Base-by-base conservation (phyloP, 495 filamentous ascomycete species). In the Massariosphaeria phaeospora region DNA sequence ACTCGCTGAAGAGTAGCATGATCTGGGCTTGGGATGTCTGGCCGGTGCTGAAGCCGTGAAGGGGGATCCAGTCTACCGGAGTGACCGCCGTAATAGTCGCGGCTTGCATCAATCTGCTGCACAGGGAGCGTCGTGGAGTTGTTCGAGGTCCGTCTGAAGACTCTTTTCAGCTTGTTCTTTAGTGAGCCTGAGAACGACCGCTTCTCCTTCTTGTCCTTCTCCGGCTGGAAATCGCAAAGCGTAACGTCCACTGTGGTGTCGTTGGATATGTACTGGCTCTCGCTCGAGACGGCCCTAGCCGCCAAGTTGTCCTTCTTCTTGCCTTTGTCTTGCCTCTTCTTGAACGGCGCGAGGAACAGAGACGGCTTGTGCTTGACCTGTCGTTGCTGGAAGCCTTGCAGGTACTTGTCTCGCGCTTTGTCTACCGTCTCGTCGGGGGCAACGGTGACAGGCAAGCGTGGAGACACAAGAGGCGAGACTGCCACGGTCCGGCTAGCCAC, bases 331-430 rank as follows among this genome's bases (percentile, higher is more conserved):
- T 65, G 59, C 12, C 59, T 46, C 41, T 67, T 68, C 51, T 64
- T 62, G 57, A 70, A 70, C 2, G 68, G 62, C 3, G 59, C 64
- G 0, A 68, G 42, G 39, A 70, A 62, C 42, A 68, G 55, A 2
- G 68, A 70, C 25, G 63, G 67, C n/a, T 62, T 56, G 39, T 67
- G 50, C 10, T 55, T 46, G 13, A 70, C 53, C 38, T 61, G 58
- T 18, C 63, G 56, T 48, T 63, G 24, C 52, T 70, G 66, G 34
- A 69, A 66, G 44, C 66, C 66, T 38, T 66, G 66, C 7, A 71
- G 52, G 36, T 59, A 67, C 29, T 52, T 64, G 54, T 71, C 69
- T 25, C 67, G 27, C 1, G 48, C 55, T 31, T 58, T 41, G 26
- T 60, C 45, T 10, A 59, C 36, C 1, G 57, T 38, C 15, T 62